Percentiles rank a stretch among this genome's conserved stretches.
Evolutionary conservation across 257 asterid species (phyloP).

Genomic region (Primulina tabacum): DNA sequence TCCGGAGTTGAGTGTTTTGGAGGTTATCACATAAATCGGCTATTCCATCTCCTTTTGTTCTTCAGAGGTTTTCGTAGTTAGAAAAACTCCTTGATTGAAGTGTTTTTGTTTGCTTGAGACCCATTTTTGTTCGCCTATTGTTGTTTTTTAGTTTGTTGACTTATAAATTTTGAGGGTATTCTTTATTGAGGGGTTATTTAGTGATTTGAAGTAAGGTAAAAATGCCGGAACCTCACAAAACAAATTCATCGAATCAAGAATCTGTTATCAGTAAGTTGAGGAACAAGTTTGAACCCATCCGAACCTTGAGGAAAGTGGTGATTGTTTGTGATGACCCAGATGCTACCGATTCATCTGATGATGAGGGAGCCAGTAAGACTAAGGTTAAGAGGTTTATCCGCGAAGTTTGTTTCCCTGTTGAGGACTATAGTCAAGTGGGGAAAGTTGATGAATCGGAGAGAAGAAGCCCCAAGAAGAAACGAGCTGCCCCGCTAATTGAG

Average conservation of each 20-base stretch:
- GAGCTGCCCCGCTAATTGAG: conserved; percentile 22
- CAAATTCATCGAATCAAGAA: conserved; percentile 24
- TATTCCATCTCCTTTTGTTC: conserved; percentile 47
- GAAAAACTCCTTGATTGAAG: conserved; percentile 3
- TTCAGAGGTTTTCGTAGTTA: conserved; percentile 47
- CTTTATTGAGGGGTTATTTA: conserved; percentile 43
- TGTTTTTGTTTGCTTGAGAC: not conserved
- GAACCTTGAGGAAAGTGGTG: conserved; percentile 46
- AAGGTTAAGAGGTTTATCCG: conserved; percentile 48
- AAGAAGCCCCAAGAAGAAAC: conserved; percentile 26
- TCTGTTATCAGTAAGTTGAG: conserved; percentile 28
- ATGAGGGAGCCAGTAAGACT: conserved; percentile 38
- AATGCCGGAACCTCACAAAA: conserved; percentile 47
- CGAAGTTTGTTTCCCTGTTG: conserved; percentile 44
- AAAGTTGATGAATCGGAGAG: conserved; percentile 31
- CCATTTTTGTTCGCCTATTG: not conserved
- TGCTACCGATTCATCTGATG: conserved; percentile 90
- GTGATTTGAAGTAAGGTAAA: conserved; percentile 11
- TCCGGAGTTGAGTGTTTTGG: conserved; percentile 88
- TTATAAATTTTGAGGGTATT: conserved; percentile 34
- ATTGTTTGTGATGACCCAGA: conserved; percentile 70
- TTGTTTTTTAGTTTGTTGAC: conserved; percentile 18
- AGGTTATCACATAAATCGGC: conserved; percentile 78
- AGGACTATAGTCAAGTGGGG: not conserved
- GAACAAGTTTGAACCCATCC: conserved; percentile 20